Percentiles rank a stretch among this genome's conserved stretches.
Conservation (phyloP, 2,329 filamentous ascomycete genomes). For the Verticillium dahliae region DNA sequence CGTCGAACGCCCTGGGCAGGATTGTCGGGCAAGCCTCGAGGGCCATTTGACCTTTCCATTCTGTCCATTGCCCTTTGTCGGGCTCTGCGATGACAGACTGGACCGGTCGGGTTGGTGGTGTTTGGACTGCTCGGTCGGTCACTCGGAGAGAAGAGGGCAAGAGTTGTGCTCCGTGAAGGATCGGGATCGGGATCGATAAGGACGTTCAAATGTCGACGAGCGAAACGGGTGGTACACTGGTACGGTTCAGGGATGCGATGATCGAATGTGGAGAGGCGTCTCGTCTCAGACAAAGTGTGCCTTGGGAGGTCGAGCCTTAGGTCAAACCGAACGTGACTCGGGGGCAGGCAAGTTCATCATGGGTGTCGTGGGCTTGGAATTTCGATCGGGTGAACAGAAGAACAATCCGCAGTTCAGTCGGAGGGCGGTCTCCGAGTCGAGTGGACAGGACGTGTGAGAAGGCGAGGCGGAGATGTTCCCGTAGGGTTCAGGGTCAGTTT, state of each 20-base stretch:
- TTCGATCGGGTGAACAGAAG: background rate
- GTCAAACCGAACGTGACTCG: slow-evolving; percentile 8
- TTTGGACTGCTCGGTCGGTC: background rate
- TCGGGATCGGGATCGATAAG: background rate
- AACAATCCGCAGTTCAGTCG: background rate
- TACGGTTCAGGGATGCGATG: slow-evolving; percentile 2
- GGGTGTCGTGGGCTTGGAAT: slow-evolving; percentile 1
- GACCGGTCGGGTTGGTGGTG: background rate
- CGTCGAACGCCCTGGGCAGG: slow-evolving; percentile 27
- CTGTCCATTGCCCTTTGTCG: slow-evolving; percentile 6
- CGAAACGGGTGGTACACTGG: slow-evolving; percentile 2
- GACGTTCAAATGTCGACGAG: background rate
- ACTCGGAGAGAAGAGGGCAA: background rate
- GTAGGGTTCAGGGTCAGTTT: background rate
- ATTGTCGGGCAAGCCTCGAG: slow-evolving; percentile 33
- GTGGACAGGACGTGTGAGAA: slow-evolving; percentile 8
- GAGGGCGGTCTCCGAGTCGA: background rate
- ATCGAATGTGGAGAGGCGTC: slow-evolving; percentile 7
- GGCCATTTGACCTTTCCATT: slow-evolving; percentile 14
- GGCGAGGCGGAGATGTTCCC: slow-evolving; percentile 3
- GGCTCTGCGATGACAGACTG: slow-evolving; percentile 5
- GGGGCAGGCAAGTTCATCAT: slow-evolving; percentile 9
- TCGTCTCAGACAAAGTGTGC: slow-evolving; percentile 7
- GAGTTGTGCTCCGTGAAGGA: background rate
- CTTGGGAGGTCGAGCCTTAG: slow-evolving; percentile 10